phyloP scores from a whole-genome alignment of 2,329 filamentous ascomycete genomes.

The Aspergillus costaricaensis region DNA sequence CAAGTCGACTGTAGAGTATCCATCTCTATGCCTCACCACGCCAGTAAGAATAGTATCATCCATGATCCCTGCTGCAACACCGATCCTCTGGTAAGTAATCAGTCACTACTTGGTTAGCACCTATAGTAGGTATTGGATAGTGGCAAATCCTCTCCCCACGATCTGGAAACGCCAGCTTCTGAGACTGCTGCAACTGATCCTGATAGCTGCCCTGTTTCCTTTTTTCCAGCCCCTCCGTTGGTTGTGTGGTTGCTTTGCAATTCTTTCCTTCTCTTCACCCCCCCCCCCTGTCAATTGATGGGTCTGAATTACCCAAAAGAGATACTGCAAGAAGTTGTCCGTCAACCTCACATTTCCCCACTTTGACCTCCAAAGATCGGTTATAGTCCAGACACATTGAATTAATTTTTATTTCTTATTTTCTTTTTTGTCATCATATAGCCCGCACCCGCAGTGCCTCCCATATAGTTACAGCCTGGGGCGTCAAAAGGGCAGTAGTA shows the following conservation, averaged over 20 bases:
- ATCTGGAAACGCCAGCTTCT: slow-evolving; percentile 24
- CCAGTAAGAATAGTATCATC: slow-evolving; percentile 6
- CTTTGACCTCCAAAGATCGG: slow-evolving; percentile 6
- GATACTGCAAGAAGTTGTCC: slow-evolving; percentile 16
- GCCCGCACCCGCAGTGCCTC: not conserved
- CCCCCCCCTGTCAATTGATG: slow-evolving; percentile 17
- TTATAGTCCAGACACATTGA: not conserved
- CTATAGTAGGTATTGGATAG: slow-evolving; percentile 17
- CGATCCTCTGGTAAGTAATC: slow-evolving; percentile 19
- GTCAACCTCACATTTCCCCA: slow-evolving; percentile 7
- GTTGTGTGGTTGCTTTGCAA: slow-evolving; percentile 13
- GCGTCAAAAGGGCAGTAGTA: not conserved
- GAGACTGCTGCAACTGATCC: slow-evolving; percentile 3
- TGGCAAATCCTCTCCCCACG: slow-evolving; percentile 31
- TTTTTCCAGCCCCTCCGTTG: slow-evolving; percentile 5
- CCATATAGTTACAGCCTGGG: not conserved
- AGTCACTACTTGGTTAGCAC: slow-evolving; percentile 2
- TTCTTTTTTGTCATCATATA: not conserved
- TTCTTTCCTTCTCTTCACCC: not conserved
- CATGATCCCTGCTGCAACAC: slow-evolving; percentile 21
- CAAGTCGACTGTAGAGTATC: not conserved
- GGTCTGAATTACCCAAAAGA: slow-evolving; percentile 22
- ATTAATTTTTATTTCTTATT: not conserved
- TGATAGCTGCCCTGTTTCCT: slow-evolving; percentile 15
- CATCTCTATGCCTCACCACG: slow-evolving; percentile 18